phyloP scores from a whole-genome alignment of 2,329 filamentous ascomycete species.

The Fusarium redolens region DNA sequence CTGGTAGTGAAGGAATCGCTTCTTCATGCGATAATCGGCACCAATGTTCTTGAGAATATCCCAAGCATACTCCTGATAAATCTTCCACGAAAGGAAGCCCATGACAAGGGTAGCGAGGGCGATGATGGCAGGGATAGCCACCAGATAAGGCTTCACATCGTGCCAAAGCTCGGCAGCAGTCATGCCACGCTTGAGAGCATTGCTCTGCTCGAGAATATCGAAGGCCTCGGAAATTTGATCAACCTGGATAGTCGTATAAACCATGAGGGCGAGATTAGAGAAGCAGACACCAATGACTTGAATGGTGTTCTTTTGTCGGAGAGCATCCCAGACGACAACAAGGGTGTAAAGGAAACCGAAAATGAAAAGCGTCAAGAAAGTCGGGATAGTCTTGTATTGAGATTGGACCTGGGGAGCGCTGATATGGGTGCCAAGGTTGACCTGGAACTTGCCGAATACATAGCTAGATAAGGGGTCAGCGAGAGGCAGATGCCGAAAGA shows the following conservation, averaged over 20 bases:
- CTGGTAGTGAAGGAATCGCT: slow-evolving; percentile 95
- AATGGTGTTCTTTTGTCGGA: slow-evolving; percentile 97
- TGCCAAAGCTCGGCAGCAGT: slow-evolving; percentile 68
- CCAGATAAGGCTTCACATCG: slow-evolving; percentile 78
- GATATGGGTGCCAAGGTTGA: slow-evolving; percentile 60
- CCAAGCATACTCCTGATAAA: slow-evolving; percentile 99
- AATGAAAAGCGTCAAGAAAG: slow-evolving; percentile 95
- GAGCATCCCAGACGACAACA: slow-evolving; percentile 89
- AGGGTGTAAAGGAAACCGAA: slow-evolving; percentile 96
- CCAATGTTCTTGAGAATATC: slow-evolving; percentile 99
- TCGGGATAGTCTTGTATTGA: slow-evolving; percentile 82
- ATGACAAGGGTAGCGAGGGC: slow-evolving; percentile 79
- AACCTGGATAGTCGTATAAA: slow-evolving; percentile 93
- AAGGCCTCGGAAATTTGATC: slow-evolving; percentile 88
- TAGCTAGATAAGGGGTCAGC: slow-evolving; percentile 67
- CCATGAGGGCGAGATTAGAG: slow-evolving; percentile 89
- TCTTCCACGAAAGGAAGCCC: slow-evolving; percentile 86
- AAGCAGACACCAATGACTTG: slow-evolving; percentile 95
- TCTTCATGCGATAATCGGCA: slow-evolving; percentile 95
- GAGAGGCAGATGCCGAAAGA: not conserved
- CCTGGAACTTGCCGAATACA: slow-evolving; percentile 88
- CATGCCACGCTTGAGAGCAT: slow-evolving; percentile 56
- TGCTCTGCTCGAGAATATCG: slow-evolving; percentile 56
- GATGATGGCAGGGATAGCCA: slow-evolving; percentile 88
- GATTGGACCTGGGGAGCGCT: slow-evolving; percentile 57